Conservation (phyloP, 2,329 filamentous ascomycete species). For the Fonsecaea pedrosoi region DNA sequence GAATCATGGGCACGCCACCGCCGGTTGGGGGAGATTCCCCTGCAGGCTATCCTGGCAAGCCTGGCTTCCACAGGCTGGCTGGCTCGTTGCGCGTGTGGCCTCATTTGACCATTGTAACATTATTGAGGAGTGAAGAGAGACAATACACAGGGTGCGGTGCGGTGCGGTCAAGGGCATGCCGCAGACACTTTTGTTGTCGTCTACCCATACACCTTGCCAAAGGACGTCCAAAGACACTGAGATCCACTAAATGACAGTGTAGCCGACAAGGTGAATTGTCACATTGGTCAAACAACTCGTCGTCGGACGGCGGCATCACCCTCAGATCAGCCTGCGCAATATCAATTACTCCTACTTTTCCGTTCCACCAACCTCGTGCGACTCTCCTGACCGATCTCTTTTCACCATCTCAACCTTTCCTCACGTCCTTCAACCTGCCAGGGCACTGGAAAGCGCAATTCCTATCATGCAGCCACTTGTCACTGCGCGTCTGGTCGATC, state of each 20-base stretch:
- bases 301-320: constrained; percentile 6
- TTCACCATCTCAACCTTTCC: constrained; percentile 9
- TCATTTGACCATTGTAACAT: constrained; percentile 2
- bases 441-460: not conserved
- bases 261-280: not conserved
- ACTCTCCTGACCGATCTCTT: constrained; percentile 23
- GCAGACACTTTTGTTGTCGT: not conserved
- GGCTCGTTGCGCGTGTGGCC: not conserved
- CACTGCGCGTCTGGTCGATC: constrained; percentile 21
- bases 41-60: not conserved
- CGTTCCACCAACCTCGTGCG: constrained; percentile 15
- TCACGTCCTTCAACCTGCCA: constrained; percentile 17
- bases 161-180: not conserved
- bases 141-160: not conserved
- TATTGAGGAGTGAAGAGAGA: not conserved
- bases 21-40: not conserved
- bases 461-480: constrained; percentile 28
- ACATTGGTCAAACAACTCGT: not conserved
- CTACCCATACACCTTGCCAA: not conserved
- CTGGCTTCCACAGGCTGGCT: not conserved
- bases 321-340: constrained; percentile 19
- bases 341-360: constrained; percentile 3
- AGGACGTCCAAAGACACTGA: not conserved
- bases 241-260: not conserved
- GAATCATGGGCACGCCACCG: not conserved